Conservation (phyloP, 1,139 yeast genomes). For the Pneumocystis carinii region DNA sequence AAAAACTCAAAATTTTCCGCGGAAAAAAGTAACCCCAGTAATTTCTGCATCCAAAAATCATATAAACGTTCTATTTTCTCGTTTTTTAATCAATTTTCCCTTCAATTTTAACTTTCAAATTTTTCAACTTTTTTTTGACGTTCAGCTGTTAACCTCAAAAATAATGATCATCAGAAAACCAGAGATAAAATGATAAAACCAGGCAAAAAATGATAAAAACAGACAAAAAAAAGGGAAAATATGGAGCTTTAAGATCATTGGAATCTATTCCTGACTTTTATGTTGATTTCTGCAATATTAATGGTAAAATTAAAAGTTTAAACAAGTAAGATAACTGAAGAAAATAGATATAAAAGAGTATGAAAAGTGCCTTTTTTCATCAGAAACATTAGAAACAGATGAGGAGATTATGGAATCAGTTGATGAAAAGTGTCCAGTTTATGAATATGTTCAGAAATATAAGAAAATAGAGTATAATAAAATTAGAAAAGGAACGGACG, state of each 20-base stretch:
- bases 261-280: neutral
- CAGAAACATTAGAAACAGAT: neutral
- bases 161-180: neutral
- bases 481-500: neutral
- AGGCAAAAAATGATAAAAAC: neutral
- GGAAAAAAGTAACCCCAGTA: neutral
- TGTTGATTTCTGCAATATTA: neutral
- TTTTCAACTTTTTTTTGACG: neutral
- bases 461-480: neutral
- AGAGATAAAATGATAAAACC: neutral
- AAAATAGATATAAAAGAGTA: neutral
- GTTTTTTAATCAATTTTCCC: neutral
- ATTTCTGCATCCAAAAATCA: neutral
- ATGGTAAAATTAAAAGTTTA: neutral
- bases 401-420: neutral
- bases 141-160: neutral
- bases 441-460: neutral
- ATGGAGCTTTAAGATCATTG: neutral
- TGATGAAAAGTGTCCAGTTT: neutral
- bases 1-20: neutral
- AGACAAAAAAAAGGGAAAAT: neutral
- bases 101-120: neutral
- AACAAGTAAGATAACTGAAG: neutral
- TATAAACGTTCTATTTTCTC: neutral
- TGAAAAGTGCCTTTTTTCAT: neutral